Evolutionary conservation across 2,329 filamentous ascomycete species (phyloP).

Genomic region (Penicillium sp.): DNA sequence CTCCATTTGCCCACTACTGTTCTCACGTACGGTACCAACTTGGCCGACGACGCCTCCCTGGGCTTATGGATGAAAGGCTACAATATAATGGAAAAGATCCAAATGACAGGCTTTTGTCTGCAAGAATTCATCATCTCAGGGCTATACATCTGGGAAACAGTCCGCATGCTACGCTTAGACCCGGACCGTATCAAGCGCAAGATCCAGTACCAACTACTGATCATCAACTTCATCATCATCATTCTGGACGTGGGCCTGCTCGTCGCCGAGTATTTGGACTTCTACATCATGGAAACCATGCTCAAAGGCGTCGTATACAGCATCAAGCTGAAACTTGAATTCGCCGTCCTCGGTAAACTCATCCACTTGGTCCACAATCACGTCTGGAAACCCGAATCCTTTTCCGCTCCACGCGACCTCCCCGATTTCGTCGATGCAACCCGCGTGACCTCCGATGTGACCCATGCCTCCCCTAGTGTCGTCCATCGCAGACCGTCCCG

Average conservation of each 20-base stretch:
- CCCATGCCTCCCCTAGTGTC: constrained; percentile 34
- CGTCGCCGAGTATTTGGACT: constrained; percentile 45
- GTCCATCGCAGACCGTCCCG: constrained; percentile 29
- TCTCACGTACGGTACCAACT: constrained; percentile 47
- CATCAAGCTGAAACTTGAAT: constrained; percentile 53
- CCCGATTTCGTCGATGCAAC: constrained; percentile 49
- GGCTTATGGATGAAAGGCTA: constrained; percentile 38
- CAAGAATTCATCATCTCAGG: constrained; percentile 57
- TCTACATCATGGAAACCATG: constrained; percentile 50
- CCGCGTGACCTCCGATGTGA: constrained; percentile 45
- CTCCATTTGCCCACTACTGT: constrained; percentile 50
- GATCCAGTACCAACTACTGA: constrained; percentile 51
- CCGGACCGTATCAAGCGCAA: constrained; percentile 44
- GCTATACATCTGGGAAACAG: constrained; percentile 56
- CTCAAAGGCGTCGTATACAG: constrained; percentile 51
- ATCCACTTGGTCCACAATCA: constrained; percentile 44
- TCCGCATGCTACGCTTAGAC: constrained; percentile 52
- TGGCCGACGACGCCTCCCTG: constrained; percentile 18
- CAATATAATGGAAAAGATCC: constrained; percentile 55
- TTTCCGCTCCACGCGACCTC: constrained; percentile 30
- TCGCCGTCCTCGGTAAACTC: constrained; percentile 49
- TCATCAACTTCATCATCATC: constrained; percentile 52
- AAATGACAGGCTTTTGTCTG: constrained; percentile 57
- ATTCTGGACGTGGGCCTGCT: constrained; percentile 47
- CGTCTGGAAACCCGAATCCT: constrained; percentile 40